Conservation (phyloP, 1,284 basidiomycete genomes). For the Papiliotrema fonsecae region DNA sequence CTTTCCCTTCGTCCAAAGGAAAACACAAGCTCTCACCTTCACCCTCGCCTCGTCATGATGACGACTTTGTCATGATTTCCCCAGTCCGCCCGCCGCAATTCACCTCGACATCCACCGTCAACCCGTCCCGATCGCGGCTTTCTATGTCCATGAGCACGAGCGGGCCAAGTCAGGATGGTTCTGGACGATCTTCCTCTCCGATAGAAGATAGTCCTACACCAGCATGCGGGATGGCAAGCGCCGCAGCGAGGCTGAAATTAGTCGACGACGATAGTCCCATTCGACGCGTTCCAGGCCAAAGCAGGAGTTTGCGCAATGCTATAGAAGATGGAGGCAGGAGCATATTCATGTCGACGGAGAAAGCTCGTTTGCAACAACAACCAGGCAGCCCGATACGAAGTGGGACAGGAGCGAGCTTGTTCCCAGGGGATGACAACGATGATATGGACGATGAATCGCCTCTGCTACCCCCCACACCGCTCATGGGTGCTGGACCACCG, state of each 20-base stretch:
- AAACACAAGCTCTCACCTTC: slow-evolving; percentile 45
- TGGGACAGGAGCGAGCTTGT: too few relatives aligned
- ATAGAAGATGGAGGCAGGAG: slow-evolving; percentile 10
- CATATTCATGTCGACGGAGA: slow-evolving; percentile 11
- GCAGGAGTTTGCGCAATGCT: slow-evolving; percentile 25
- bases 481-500: slow-evolving; percentile 15
- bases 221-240: slow-evolving; percentile 37
- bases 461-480: slow-evolving; percentile 17
- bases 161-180: background rate
- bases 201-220: slow-evolving; percentile 37
- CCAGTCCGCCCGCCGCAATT: slow-evolving; percentile 20
- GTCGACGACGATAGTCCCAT: slow-evolving; percentile 41
- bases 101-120: background rate
- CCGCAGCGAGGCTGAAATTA: slow-evolving; percentile 35
- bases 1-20: slow-evolving; percentile 29
- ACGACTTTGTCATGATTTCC: slow-evolving; percentile 46
- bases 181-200: slow-evolving; percentile 23
- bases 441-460: slow-evolving; percentile 18
- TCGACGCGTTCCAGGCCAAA: slow-evolving; percentile 38
- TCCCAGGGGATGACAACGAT: slow-evolving; percentile 9
- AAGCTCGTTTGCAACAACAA: too few relatives aligned
- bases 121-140: too few relatives aligned
- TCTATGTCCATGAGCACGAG: too few relatives aligned
- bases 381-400: too few relatives aligned
- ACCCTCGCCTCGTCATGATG: slow-evolving; percentile 38